A percentile compares a stretch with the other conserved stretches of the same genome.
These are phyloP conservation scores for Ophiocordyceps camponoti-leonardi DNA, from an alignment of 2,329 filamentous ascomycete species.

Conservation along the genomic window DNA sequence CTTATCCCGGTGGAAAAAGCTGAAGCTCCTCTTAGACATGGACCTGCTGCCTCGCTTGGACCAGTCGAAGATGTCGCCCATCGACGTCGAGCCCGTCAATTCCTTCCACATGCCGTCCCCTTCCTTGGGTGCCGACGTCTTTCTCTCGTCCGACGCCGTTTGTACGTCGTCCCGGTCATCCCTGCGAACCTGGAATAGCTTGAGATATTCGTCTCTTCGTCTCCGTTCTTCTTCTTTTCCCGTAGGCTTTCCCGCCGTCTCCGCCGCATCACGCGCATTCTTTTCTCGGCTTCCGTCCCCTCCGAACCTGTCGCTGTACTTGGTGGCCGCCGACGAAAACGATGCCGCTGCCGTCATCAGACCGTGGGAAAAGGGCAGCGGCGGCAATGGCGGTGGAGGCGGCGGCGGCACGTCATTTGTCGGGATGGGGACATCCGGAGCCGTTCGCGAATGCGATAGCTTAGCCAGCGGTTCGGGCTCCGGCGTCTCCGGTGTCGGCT, in stretches of 20 bases:
- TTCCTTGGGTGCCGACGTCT: constrained; percentile 38
- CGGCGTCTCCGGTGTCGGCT: constrained; percentile 25
- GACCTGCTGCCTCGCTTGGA: constrained; percentile 61
- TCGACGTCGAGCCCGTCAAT: constrained; percentile 16
- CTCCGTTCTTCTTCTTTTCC: constrained; percentile 15
- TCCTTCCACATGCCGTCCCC: constrained; percentile 23
- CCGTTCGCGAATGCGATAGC: constrained; percentile 50
- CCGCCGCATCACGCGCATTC: constrained; percentile 42
- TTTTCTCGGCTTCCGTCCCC: constrained; percentile 50
- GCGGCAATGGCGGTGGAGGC: background rate
- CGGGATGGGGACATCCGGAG: constrained; percentile 23
- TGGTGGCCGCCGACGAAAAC: constrained; percentile 6
- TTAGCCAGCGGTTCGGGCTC: constrained; percentile 36
- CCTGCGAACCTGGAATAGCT: constrained; percentile 30
- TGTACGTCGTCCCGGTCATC: constrained; percentile 5
- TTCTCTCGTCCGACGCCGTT: constrained; percentile 45
- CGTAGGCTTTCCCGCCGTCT: constrained; percentile 40
- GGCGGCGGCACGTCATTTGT: constrained; percentile 2
- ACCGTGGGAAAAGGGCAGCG: background rate
- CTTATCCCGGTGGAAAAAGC: constrained; percentile 42
- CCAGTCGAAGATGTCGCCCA: constrained; percentile 38
- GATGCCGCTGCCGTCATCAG: constrained; percentile 2
- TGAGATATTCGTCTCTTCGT: constrained; percentile 35
- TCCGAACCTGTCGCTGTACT: constrained; percentile 25
- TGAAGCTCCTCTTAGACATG: constrained; percentile 59